Evolutionary conservation across 2,329 filamentous ascomycete species (phyloP), one percentile per base, ranked within the genome.

Genomic region (Cladosporium oxysporum): DNA sequence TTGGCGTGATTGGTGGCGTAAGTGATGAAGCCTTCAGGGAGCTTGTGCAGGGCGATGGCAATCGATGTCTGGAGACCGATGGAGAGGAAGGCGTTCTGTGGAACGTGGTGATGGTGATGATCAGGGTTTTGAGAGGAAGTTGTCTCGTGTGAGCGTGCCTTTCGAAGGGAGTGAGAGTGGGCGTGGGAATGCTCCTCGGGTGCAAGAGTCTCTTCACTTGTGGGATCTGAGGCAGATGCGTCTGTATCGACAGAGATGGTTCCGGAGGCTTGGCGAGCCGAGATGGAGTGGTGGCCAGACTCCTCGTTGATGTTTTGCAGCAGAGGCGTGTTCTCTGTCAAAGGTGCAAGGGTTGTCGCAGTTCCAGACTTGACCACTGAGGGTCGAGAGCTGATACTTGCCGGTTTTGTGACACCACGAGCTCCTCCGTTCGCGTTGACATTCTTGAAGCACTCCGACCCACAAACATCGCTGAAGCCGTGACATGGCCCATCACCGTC

Each of bases 1-100:
- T 93, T 98, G 14, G 93, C 94, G 76, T 99, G 95, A 78, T 98
- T 99, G 11, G 95, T 97, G 11, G 95, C 94, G 76, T 96, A 99
- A 0, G 94, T 98, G 71, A 99, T 90, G 78, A 90, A 90, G 47
- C 87, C 88, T 77, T 90, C 95, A 1, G 95, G 95, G 41, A 98
- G 90, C 77, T 99, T 99, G 82, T 99, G 95, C 1, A 99, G 83
- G 8, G 94, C 93, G 69, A 99, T 98, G 6, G 95, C 95, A 60
- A 97, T 89, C 18, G 92, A 94, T 0, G 95, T 98, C 78, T 99
- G 95, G 0, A 99, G 86, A n/a, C 95, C 93, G 67, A 98, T 95
- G 62, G 91, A 91, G 68, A 98, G 83, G 77, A 97, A 99, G 6
- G 92, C 92, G 74, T 98, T 98, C 68, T 91, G 89, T 0, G 94